Conservation (phyloP, 805 yeast species). For the Metschnikowia cerradonensis region DNA sequence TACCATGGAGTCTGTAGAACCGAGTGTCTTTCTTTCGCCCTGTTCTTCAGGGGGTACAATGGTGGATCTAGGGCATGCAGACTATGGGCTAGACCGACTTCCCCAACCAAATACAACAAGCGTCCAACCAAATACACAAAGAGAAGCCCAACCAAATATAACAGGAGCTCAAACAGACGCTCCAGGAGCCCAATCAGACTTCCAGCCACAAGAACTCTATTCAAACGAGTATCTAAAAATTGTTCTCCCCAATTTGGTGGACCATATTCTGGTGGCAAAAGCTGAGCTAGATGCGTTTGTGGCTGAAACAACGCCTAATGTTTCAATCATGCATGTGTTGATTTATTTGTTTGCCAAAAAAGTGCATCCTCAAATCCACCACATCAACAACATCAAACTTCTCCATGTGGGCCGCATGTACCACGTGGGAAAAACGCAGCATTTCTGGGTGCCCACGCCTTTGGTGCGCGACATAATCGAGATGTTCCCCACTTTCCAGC, state of each 20-base stretch:
- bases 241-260: slow-evolving; percentile 14
- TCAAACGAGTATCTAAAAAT: slow-evolving; percentile 1
- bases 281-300: slow-evolving; percentile 11
- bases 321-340: slow-evolving; percentile 11
- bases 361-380: slow-evolving; percentile 2
- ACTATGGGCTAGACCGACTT: too few relatives aligned
- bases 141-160: too few relatives aligned
- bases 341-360: slow-evolving; percentile 10
- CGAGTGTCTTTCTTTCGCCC: slow-evolving; percentile 11
- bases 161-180: too few relatives aligned
- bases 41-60: slow-evolving; percentile 14
- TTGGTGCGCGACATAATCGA: slow-evolving; percentile 5
- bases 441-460: slow-evolving; percentile 9
- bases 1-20: neutral
- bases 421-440: slow-evolving; percentile 6
- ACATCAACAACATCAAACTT: slow-evolving; percentile 13
- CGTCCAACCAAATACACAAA: too few relatives aligned
- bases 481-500: slow-evolving; percentile 15
- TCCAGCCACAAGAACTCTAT: too few relatives aligned
- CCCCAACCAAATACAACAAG: too few relatives aligned
- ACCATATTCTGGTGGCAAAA: slow-evolving; percentile 5
- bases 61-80: neutral
- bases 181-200: too few relatives aligned
- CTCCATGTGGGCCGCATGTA: slow-evolving; percentile 15
- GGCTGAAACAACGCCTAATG: neutral